A percentile compares a stretch with the other conserved stretches of the same genome.
Evolutionary conservation across 1,284 basidiomycete genomes (phyloP).

Genomic region (Paramarasmius palmivorus): DNA sequence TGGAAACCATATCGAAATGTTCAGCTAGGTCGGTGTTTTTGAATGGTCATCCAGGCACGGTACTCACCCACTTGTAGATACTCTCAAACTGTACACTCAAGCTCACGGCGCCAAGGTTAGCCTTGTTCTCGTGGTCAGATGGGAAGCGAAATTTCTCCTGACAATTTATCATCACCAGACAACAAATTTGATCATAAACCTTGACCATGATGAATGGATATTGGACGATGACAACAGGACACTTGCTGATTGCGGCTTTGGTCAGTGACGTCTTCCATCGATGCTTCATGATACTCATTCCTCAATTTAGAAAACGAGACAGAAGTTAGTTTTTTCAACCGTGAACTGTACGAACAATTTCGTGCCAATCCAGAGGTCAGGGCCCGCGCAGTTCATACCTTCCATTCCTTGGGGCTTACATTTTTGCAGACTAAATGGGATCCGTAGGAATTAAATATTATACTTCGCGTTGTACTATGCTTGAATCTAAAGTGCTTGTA

Average conservation of each 20-base stretch:
- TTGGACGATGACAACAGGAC: slow-evolving; percentile 65
- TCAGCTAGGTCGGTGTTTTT: slow-evolving; percentile 54
- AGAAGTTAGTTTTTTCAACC: slow-evolving; percentile 89
- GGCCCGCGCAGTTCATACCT: slow-evolving; percentile 2
- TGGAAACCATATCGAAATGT: slow-evolving; percentile 87
- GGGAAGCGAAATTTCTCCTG: neutral
- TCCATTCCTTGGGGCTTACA: slow-evolving; percentile 3
- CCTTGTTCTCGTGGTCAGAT: neutral
- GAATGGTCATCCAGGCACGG: neutral
- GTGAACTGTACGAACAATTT: slow-evolving; percentile 76
- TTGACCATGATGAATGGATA: slow-evolving; percentile 94
- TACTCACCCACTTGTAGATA: slow-evolving; percentile 54
- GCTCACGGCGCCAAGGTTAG: slow-evolving; percentile 91
- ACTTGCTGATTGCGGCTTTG: slow-evolving; percentile 72
- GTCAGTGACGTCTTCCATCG: slow-evolving; percentile 41
- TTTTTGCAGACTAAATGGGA: slow-evolving; percentile 51
- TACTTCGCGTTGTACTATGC: neutral
- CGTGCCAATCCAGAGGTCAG: slow-evolving; percentile 78
- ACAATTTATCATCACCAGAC: slow-evolving; percentile 51
- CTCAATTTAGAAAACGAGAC: slow-evolving; percentile 82
- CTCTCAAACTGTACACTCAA: slow-evolving; percentile 90
- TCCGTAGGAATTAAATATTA: neutral
- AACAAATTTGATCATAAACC: slow-evolving; percentile 92
- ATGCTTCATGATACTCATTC: neutral
- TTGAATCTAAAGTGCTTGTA: slow-evolving; percentile 2